Conservation (phyloP, 805 yeast genomes). For the Saturnispora quitensis region DNA sequence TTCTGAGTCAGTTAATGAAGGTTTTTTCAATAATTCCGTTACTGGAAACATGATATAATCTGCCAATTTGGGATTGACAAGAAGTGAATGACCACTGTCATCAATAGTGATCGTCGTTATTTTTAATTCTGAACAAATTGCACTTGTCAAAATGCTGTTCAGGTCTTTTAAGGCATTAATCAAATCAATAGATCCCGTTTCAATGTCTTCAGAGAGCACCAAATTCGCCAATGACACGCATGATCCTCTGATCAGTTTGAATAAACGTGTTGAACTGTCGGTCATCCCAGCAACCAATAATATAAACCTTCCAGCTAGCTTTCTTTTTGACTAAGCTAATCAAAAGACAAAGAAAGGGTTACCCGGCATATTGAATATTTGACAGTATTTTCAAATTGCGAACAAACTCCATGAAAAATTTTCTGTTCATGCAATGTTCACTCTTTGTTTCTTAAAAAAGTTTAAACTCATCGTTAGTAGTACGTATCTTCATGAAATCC, state of each 20-base stretch:
- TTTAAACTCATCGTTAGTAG: background rate
- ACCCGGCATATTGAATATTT: background rate
- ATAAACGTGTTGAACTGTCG: conserved; percentile 12
- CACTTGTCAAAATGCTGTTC: conserved; percentile 12
- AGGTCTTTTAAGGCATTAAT: conserved; percentile 28
- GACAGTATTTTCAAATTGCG: background rate
- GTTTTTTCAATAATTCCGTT: conserved; percentile 41
- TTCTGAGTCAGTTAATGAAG: conserved; percentile 35
- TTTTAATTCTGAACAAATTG: background rate
- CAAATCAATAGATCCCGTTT: conserved; percentile 25
- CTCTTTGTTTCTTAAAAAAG: background rate
- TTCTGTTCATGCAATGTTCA: background rate
- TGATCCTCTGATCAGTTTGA: conserved; percentile 28
- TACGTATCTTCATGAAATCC: background rate
- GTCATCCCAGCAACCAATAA: background rate
- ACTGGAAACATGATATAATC: conserved; percentile 59
- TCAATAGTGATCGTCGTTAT: conserved; percentile 1
- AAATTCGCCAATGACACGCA: conserved; percentile 38
- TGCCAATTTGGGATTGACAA: conserved; percentile 35
- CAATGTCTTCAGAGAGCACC: conserved; percentile 32
- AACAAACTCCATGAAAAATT: background rate
- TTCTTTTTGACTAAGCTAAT: background rate
- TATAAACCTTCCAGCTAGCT: background rate
- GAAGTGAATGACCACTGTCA: background rate
- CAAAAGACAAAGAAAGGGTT: background rate